phyloP scores from a whole-genome alignment of 106 monocot genomes.

The Triglochin maritima region DNA sequence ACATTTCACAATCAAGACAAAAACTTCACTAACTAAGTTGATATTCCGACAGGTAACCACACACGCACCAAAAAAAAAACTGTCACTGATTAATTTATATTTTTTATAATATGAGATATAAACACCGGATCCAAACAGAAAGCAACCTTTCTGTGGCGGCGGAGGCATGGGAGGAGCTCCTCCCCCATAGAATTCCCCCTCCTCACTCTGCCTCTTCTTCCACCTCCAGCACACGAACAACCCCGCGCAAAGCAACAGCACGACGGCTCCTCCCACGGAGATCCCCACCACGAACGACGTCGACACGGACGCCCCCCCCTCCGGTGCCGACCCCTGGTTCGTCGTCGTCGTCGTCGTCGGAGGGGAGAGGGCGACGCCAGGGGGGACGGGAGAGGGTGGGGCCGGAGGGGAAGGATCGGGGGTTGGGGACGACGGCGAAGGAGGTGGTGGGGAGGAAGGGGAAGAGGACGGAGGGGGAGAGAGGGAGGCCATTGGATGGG shows the following conservation, averaged over 20 bases:
- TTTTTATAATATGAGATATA: no score
- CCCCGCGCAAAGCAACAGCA: neutral
- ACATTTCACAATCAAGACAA: no score
- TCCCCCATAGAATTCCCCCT: neutral
- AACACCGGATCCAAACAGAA: neutral
- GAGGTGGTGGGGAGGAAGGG: neutral
- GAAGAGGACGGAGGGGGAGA: neutral
- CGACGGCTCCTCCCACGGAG: constrained; percentile 4
- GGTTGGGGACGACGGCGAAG: neutral
- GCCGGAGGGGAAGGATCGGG: neutral
- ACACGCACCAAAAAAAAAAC: no score
- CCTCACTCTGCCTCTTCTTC: neutral
- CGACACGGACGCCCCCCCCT: neutral
- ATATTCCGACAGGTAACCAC: no score
- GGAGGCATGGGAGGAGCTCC: neutral
- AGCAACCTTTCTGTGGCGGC: neutral
- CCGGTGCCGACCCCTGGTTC: neutral
- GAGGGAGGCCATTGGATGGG: neutral
- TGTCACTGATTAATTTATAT: no score
- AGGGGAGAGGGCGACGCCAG: neutral
- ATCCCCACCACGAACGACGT: constrained; percentile 5
- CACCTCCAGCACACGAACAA: constrained; percentile 9
- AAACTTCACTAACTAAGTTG: no score
- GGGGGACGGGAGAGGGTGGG: neutral
- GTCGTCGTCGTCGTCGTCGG: neutral